phyloP scores from a whole-genome alignment of 257 asterid genomes.

The Solanum rostratum region DNA sequence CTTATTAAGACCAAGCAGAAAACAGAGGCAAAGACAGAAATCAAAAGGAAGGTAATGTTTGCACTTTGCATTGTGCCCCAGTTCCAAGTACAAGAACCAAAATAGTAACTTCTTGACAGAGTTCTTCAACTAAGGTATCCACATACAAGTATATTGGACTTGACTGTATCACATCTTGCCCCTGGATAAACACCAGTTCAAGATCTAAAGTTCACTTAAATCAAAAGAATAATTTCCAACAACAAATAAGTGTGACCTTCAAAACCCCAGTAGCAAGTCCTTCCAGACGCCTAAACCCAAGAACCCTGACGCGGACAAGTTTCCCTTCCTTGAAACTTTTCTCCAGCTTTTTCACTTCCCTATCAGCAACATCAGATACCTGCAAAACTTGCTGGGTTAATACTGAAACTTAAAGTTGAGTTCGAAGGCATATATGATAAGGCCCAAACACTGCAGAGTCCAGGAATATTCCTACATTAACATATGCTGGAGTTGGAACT shows the following conservation, averaged over 20 bases:
- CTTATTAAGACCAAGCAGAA: background rate
- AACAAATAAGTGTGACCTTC: constrained; percentile 39
- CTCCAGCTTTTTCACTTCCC: constrained; percentile 62
- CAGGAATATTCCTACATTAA: constrained; percentile 47
- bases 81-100: background rate
- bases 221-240: background rate
- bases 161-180: background rate
- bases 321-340: constrained; percentile 79
- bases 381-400: constrained; percentile 18
- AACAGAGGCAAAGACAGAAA: background rate
- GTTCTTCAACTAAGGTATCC: background rate
- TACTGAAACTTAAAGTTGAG: background rate
- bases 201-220: background rate
- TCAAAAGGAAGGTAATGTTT: background rate
- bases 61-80: background rate
- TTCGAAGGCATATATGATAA: background rate
- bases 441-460: background rate
- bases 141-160: background rate
- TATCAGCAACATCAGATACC: constrained; percentile 70
- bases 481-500: constrained; percentile 77
- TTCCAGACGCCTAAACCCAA: constrained; percentile 82
- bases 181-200: background rate
- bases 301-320: constrained; percentile 66
- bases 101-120: background rate
- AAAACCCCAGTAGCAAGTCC: constrained; percentile 81